Base-by-base conservation (phyloP, 1,284 basidiomycete species). In the Marasmius sp. region DNA sequence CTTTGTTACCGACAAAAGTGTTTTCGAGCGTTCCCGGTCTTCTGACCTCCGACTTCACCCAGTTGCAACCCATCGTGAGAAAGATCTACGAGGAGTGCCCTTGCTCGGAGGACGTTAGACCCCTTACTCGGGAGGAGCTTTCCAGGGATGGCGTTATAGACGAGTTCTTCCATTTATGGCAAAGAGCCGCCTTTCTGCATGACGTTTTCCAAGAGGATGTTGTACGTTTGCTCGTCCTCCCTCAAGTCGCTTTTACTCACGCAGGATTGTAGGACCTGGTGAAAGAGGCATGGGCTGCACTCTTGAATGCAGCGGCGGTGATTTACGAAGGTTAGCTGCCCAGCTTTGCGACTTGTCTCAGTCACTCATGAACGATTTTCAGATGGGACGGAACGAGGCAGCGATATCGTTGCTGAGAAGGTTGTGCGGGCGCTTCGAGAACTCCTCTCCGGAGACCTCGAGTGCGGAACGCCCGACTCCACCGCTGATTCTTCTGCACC, bases 11-110 rank as follows among this genome's bases (percentile, higher is more conserved):
- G 0, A 71, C 68, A n/a, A 76, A 77, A 0, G 68, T 90, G 14
- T 87, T 89, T 70, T 83, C 81, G 1, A 78, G 85, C 0, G 77
- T 76, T 52, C 85, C 87, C 6, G 87, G 87, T 0, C 67, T 92
- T 43, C 74, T 92, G 14, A 83, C 83, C 0, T 75, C 77, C 0
- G 87, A 89, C 2, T 88, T 81, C 71, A 79, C 76, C 55, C 70
- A 71, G 6, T 71, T 89, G 20, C 75, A 81, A 16, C 66, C 67
- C 1, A 72, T 72, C 0, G 82, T 91, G 14, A 77, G 78, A 64
- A 75, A 81, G 1, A 72, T 88, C 22, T 75, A 85, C 60, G 81
- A 84, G 2, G 76, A 85, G 64, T 82, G 83, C 41, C 79, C 84
- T 0, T 75, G 76, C 45, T 62, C 83, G 12, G 72, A 76, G 6